Percentiles rank a stretch among this genome's conserved stretches.
Evolutionary conservation across 371 early-diverging fungal species (phyloP).

Genomic region (Thermomucor indicae-seudaticae): DNA sequence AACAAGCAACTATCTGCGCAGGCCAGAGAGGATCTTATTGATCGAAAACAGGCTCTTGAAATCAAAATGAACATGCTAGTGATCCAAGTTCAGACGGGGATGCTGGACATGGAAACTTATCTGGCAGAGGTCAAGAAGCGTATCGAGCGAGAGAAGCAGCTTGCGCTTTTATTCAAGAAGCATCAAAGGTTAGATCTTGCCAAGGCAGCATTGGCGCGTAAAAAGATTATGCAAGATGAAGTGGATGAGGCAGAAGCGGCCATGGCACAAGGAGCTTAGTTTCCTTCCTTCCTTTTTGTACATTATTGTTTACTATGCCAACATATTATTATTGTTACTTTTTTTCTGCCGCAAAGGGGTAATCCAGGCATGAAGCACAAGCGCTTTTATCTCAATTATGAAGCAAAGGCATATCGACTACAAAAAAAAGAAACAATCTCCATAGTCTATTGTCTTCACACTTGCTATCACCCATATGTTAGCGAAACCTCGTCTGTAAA

Average conservation of each 20-base stretch:
- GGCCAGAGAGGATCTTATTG: slow-evolving; percentile 58
- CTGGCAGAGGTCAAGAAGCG: slow-evolving; percentile 49
- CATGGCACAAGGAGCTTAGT: slow-evolving; percentile 41
- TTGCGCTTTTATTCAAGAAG: slow-evolving; percentile 69
- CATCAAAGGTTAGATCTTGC: slow-evolving; percentile 63
- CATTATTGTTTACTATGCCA: no score
- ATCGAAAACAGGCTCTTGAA: slow-evolving; percentile 64
- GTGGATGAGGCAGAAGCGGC: slow-evolving; percentile 73
- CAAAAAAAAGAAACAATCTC: no score
- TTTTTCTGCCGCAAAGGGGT: no score
- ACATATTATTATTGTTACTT: no score
- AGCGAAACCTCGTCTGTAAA: no score
- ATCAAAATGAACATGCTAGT: slow-evolving; percentile 82
- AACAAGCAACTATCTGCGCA: slow-evolving; percentile 33
- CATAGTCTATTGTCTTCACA: no score
- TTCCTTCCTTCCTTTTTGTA: no score
- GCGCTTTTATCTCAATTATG: no score
- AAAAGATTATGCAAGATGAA: slow-evolving; percentile 80
- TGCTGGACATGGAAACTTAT: slow-evolving; percentile 72
- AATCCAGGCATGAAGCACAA: no score
- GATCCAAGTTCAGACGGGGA: slow-evolving; percentile 71
- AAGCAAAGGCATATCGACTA: no score
- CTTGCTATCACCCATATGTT: no score
- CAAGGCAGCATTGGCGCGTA: slow-evolving; percentile 59
- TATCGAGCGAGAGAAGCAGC: slow-evolving; percentile 61